These are phyloP conservation scores for Gossypium lobatum DNA, from an alignment of 441 rosid genomes.

Conservation along the genomic window DNA sequence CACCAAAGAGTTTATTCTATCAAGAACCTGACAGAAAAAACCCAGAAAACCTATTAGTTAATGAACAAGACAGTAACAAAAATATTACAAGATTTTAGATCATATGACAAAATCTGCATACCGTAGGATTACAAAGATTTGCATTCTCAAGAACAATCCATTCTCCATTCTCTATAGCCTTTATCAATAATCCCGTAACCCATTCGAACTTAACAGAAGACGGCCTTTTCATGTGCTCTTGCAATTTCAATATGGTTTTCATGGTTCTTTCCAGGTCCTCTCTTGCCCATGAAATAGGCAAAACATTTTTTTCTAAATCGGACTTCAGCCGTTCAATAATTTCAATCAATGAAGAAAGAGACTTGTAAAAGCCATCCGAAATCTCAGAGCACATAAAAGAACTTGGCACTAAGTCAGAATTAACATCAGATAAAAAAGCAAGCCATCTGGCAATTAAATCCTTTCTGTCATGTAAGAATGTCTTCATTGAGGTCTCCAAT, in stretches of 20 bases:
- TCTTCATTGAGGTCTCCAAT: conserved; percentile 42
- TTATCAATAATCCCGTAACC: conserved; percentile 82
- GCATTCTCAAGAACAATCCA: conserved; percentile 95
- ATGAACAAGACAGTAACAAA: conserved; percentile 6
- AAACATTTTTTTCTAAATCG: conserved; percentile 34
- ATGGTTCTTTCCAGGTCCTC: conserved; percentile 45
- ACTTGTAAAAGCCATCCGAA: conserved; percentile 27
- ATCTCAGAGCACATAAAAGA: conserved; percentile 27
- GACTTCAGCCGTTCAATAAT: conserved; percentile 45
- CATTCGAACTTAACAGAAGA: conserved; percentile 86
- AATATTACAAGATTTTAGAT: conserved; percentile 11
- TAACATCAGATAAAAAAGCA: conserved; percentile 43
- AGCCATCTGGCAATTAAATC: conserved; percentile 65
- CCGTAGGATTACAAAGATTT: conserved; percentile 98
- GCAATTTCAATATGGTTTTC: conserved; percentile 57
- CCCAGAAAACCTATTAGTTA: conserved; percentile 1
- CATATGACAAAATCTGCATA: conserved; percentile 25
- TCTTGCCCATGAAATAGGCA: conserved; percentile 50
- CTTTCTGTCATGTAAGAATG: conserved; percentile 34
- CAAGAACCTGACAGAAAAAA: conserved; percentile 68
- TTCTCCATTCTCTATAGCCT: conserved; percentile 96
- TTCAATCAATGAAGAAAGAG: conserved; percentile 48
- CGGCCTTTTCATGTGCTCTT: conserved; percentile 37
- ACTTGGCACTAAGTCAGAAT: conserved; percentile 33
- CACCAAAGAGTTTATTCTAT: conserved; percentile 96